Evolutionary conservation across 2,329 filamentous ascomycete genomes (phyloP).

Genomic region (Xylariaceae sp.): DNA sequence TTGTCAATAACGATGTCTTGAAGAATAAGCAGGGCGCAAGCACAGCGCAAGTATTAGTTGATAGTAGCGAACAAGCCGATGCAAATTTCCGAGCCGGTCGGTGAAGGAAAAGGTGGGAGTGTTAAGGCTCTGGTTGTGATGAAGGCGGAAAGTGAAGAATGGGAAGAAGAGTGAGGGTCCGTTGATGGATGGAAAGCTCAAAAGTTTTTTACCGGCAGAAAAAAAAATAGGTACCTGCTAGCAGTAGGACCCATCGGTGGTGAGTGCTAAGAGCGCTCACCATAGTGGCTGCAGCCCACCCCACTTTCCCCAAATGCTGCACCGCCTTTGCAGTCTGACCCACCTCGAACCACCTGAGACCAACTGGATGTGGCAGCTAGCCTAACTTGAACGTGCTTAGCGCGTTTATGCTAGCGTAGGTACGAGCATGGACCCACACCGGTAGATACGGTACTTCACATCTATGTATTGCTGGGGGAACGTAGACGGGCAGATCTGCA

Average conservation of each 20-base stretch:
- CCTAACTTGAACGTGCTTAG: not conserved
- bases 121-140: conserved; percentile 1
- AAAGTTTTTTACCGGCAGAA: conserved; percentile 19
- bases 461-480: not conserved
- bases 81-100: not conserved
- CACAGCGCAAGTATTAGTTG: conserved; percentile 5
- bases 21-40: conserved; percentile 2
- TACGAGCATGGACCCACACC: not conserved
- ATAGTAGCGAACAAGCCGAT: not conserved
- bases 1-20: conserved; percentile 7
- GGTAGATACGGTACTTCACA: not conserved
- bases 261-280: no score
- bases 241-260: conserved; percentile 17
- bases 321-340: conserved; percentile 22
- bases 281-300: conserved; percentile 15
- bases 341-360: not conserved
- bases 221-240: conserved; percentile 16
- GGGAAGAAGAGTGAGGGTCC: not conserved
- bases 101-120: not conserved
- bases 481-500: no score
- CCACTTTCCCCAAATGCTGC: conserved; percentile 24
- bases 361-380: not conserved
- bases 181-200: conserved; percentile 6
- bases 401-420: not conserved
- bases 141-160: not conserved